Conservation (phyloP, 2,329 filamentous ascomycete species). For the Ophidiomyces ophidiicola region DNA sequence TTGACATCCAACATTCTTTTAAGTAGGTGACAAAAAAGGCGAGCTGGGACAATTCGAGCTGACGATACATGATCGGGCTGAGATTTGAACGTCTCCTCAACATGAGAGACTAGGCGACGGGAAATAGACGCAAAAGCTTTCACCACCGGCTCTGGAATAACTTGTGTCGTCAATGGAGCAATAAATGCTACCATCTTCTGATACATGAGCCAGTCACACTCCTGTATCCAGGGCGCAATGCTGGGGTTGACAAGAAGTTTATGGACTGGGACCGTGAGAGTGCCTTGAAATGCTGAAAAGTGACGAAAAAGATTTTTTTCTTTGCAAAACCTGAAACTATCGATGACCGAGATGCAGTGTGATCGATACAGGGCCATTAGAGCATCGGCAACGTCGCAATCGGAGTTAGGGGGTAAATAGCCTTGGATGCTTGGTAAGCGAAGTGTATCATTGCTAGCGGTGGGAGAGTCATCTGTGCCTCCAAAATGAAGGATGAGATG, state of each 20-base stretch:
- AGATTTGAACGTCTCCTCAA: slow-evolving; percentile 71
- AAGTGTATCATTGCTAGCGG: slow-evolving; percentile 55
- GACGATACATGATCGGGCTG: slow-evolving; percentile 75
- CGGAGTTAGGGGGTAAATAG: slow-evolving; percentile 69
- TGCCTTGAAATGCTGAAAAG: slow-evolving; percentile 90
- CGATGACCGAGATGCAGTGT: slow-evolving; percentile 88
- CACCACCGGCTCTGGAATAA: slow-evolving; percentile 75
- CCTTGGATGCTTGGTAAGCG: slow-evolving; percentile 73
- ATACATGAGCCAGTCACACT: slow-evolving; percentile 91
- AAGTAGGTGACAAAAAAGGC: slow-evolving; percentile 74
- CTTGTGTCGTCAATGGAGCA: slow-evolving; percentile 75
- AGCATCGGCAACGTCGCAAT: slow-evolving; percentile 74
- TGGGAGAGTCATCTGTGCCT: slow-evolving; percentile 23
- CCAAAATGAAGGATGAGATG: slow-evolving; percentile 32
- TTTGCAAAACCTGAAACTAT: slow-evolving; percentile 90
- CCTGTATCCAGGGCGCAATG: slow-evolving; percentile 83
- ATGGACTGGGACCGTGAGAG: slow-evolving; percentile 89
- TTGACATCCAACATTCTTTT: slow-evolving; percentile 86
- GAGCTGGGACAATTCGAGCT: slow-evolving; percentile 78
- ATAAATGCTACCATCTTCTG: slow-evolving; percentile 94
- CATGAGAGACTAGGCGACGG: slow-evolving; percentile 64
- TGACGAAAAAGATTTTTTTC: slow-evolving; percentile 94
- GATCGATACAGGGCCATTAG: slow-evolving; percentile 80
- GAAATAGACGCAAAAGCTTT: slow-evolving; percentile 81
- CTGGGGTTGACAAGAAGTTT: slow-evolving; percentile 74